Conservation (phyloP, 371 early-diverging fungal species). For the Batrachochytrium dendrobatidis region DNA sequence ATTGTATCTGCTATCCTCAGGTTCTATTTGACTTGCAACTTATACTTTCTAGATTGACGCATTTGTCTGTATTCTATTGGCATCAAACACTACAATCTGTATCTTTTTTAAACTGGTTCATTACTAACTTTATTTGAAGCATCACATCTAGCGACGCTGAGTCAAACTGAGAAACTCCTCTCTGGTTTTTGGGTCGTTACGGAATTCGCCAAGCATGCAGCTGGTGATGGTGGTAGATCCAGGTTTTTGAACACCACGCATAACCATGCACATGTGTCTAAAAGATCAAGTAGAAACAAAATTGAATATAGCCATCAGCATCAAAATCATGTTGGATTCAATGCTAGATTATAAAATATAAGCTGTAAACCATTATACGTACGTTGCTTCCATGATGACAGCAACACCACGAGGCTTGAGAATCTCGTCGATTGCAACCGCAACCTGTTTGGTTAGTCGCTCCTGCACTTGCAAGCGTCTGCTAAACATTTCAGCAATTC, state of each 20-base stretch:
- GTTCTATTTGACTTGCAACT: too few species aligned
- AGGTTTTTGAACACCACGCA: slow-evolving; percentile 93
- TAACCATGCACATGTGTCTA: slow-evolving; percentile 89
- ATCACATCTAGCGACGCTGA: too few species aligned
- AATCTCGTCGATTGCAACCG: slow-evolving; percentile 79
- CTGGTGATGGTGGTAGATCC: slow-evolving; percentile 87
- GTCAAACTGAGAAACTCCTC: slow-evolving; percentile 81
- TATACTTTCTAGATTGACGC: too few species aligned
- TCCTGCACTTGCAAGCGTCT: slow-evolving; percentile 97
- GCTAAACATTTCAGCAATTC: slow-evolving; percentile 95
- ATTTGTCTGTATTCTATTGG: too few species aligned
- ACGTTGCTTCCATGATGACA: slow-evolving; percentile 92
- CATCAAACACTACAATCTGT: too few species aligned
- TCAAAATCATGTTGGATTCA: slow-evolving; percentile 2
- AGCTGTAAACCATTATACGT: too few species aligned
- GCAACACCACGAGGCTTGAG: slow-evolving; percentile 95
- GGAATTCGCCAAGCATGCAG: slow-evolving; percentile 92
- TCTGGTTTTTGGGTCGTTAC: slow-evolving; percentile 84
- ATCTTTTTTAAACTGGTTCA: too few species aligned
- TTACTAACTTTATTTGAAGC: too few species aligned
- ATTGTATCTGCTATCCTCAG: too few species aligned
- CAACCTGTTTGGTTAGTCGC: slow-evolving; percentile 95
- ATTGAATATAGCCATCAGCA: slow-evolving; percentile 11
- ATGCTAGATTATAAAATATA: too few species aligned
- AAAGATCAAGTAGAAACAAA: slow-evolving; percentile 5